Evolutionary conservation across 164 flowering plant genomes (phyloP).

Genomic region (Nymphaea colorata): DNA sequence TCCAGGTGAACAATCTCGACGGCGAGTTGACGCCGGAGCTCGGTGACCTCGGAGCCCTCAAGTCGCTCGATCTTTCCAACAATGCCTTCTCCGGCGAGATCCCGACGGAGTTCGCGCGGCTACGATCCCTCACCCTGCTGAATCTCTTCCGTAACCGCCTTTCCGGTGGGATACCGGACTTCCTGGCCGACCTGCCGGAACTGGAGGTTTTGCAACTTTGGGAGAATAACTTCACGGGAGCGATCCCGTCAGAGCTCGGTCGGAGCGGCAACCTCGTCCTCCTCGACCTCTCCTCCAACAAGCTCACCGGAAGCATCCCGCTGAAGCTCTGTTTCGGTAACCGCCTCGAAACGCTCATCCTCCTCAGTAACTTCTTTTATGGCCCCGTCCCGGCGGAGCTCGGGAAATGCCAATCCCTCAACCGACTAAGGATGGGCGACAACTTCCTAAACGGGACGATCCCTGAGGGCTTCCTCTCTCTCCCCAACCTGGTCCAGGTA

Average conservation of each 20-base stretch:
- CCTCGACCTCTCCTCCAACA: conserved; percentile 74
- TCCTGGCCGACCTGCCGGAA: conserved; percentile 61
- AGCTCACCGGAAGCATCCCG: conserved; percentile 68
- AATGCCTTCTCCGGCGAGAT: conserved; percentile 17
- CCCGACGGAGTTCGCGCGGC: conserved; percentile 13
- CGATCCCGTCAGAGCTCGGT: conserved; percentile 53
- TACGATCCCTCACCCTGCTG: conserved; percentile 10
- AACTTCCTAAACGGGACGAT: conserved; percentile 77
- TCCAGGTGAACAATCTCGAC: conserved; percentile 48
- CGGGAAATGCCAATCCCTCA: conserved; percentile 53
- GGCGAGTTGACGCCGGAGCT: conserved; percentile 16
- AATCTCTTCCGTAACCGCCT: conserved; percentile 57
- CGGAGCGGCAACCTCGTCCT: conserved; percentile 42
- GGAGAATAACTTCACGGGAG: conserved; percentile 85
- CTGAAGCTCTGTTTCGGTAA: conserved; percentile 50
- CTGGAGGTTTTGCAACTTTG: conserved; percentile 79
- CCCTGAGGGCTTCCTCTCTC: conserved; percentile 59
- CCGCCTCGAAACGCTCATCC: conserved; percentile 48
- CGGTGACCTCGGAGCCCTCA: conserved; percentile 13
- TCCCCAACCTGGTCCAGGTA: conserved; percentile 56
- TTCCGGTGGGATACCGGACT: conserved; percentile 68
- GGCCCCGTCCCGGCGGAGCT: conserved; percentile 79
- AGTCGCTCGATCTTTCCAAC: conserved; percentile 3
- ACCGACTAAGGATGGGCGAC: conserved; percentile 66
- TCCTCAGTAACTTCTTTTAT: conserved; percentile 55